Evolutionary conservation across 2,329 filamentous ascomycete species (phyloP).

Genomic region (Phialophora chinensis): DNA sequence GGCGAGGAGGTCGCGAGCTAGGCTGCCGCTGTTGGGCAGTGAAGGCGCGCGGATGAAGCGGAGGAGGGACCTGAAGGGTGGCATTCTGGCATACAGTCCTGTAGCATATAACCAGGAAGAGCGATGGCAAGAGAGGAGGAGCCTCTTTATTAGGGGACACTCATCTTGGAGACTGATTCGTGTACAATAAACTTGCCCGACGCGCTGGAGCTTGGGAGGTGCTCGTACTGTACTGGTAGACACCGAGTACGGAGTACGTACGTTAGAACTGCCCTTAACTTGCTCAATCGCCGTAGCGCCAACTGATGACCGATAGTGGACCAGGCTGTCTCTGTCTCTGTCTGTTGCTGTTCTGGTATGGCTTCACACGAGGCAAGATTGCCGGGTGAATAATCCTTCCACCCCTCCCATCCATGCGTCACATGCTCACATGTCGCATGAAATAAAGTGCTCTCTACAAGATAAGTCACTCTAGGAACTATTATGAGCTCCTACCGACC

Average conservation of each 20-base stretch:
- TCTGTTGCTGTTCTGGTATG: too few species aligned
- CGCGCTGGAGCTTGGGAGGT: too few species aligned
- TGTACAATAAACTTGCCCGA: background rate
- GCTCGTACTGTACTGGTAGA: too few species aligned
- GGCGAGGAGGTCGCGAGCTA: conserved; percentile 61
- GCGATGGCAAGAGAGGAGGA: background rate
- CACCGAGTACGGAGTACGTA: too few species aligned
- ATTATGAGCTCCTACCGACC: background rate
- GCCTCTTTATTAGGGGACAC: background rate
- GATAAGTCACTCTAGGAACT: background rate
- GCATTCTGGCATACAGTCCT: background rate
- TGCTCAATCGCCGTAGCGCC: background rate
- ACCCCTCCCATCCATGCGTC: too few species aligned
- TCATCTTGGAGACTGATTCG: background rate
- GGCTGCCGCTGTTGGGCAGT: conserved; percentile 55
- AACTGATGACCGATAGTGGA: too few species aligned
- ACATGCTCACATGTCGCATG: background rate
- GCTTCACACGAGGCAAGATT: background rate
- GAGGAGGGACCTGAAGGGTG: conserved; percentile 9
- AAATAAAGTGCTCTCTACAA: background rate
- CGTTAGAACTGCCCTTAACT: background rate
- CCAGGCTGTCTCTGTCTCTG: too few species aligned
- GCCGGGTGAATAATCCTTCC: background rate
- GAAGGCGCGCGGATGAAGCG: conserved; percentile 22
- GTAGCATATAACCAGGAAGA: too few species aligned